Conservation (phyloP, 2,329 filamentous ascomycete species). For the Neurospora sp. region DNA sequence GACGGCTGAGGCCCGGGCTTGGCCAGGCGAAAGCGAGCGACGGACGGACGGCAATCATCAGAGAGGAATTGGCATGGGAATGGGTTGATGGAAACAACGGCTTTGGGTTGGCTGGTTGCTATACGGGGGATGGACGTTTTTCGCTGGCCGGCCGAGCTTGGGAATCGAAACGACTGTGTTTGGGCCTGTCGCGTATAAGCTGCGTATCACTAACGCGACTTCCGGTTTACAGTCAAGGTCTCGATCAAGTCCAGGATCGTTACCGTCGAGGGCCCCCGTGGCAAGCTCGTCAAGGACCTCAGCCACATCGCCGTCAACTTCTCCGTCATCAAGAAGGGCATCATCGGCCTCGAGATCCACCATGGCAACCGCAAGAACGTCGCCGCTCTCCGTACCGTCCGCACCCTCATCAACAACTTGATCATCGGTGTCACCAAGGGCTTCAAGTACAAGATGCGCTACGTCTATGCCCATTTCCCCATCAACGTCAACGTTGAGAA, state of each 20-base stretch:
- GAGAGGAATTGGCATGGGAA: background rate
- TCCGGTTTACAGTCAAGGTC: constrained; percentile 71
- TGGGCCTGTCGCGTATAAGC: background rate
- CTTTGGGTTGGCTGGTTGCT: background rate
- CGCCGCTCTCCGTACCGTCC: constrained; percentile 94
- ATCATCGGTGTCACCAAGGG: constrained; percentile 97
- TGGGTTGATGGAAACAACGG: background rate
- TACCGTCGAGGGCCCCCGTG: constrained; percentile 94
- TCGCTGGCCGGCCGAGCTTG: background rate
- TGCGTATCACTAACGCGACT: constrained; percentile 21
- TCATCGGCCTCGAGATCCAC: constrained; percentile 97
- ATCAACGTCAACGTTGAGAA: constrained; percentile 99
- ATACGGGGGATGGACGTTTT: background rate
- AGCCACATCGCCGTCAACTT: constrained; percentile 96
- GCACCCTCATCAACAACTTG: constrained; percentile 97
- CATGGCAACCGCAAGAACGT: constrained; percentile 97
- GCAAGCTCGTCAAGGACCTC: constrained; percentile 95
- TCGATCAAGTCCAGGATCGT: constrained; percentile 93
- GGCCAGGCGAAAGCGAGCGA: background rate
- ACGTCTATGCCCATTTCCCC: constrained; percentile 99
- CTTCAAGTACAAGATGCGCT: constrained; percentile 99
- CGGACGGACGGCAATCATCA: background rate
- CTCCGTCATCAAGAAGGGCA: constrained; percentile 71
- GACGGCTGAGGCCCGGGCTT: constrained; percentile 1
- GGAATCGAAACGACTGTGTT: background rate